Evolutionary conservation across 495 filamentous ascomycete genomes (phyloP), one percentile per base, ranked within the genome.

Genomic region (Penicillium flavigenum): DNA sequence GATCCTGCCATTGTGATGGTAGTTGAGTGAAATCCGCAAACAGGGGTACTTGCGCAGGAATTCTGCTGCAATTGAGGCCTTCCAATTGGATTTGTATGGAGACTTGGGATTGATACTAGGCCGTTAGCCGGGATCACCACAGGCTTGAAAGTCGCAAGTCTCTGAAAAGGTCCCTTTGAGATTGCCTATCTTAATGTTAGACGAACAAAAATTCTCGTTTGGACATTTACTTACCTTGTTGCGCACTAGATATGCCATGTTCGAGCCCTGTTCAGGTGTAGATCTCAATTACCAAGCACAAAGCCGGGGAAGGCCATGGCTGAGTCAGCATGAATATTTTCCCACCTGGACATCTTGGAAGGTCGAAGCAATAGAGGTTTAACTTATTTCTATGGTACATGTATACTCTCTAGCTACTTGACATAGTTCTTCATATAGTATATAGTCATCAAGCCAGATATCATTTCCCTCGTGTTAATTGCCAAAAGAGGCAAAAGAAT

Each of bases 401-500:
- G 7, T 29, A 29, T 29, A 17, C 36, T 17, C 6, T 39, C 16
- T 17, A 39, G 36, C 17, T 17, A 9, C 16, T 17, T 39, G 36
- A 17, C 7, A 17, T 39, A 39, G 36, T 39, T 16, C n/a, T 39
- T 5, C n/a, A 39, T 16, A 11, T 29, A 29, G 27, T 38, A 39
- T 39, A 39, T 17, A 39, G 6, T 17, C 16, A 17, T n/a, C 34
- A 36, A 36, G 5, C 2, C 16, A n/a, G 7, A 39, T 5, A 17
- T 2, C 36, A 4, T 16, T 27, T 8, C 6, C 26, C 24, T 17
- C 24, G 10, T 38, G 5, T 17, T 22, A 22, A 1, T 3, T 9
- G 7, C 58, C 58, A 47, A 51, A 60, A 60, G 8, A 48, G 63
- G 63, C 46, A 58, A 58, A 56, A 29, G 17, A 8, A 48, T 61